Evolutionary conservation across 306 rosid species (phyloP), one percentile per base, ranked within the genome.

Genomic region (Prinsepia uniflora): DNA sequence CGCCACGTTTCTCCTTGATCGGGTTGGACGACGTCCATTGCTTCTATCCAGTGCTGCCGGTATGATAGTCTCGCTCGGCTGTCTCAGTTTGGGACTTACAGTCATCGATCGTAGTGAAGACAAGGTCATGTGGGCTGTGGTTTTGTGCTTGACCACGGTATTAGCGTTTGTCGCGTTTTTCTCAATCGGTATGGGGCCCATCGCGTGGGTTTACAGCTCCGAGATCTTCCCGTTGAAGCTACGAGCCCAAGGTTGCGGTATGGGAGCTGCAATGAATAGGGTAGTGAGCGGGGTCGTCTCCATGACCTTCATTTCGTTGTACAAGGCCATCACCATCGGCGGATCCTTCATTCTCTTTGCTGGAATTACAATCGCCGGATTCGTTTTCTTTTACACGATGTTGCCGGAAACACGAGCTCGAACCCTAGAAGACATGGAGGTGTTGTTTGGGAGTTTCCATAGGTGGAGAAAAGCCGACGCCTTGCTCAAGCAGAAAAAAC

Each of bases 151-250:
- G 4, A 54, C 88, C 0, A 83, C 75, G 19, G 89, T 86, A 3
- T 34, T 90, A 12, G 19, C 76, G 1, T 81, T 59, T 70, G 97
- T 88, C 8, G 96, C 90, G 0, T 71, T 80, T 5, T 93, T 88
- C 69, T 90, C 98, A 0, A 88, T 93, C 0, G 98, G 98, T 6
- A 75, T 88, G 69, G 98, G 98, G 0, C 98, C 98, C 62, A 87
- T 90, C 57, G 62, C 92, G 1, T 83, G 86, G 89, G 96, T 93
- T 1, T 92, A 92, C 62, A 84, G 89, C 56, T 74, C 96, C 0
- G 96, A 93, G 82, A 76, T 88, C 0, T 87, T 93, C 15, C 97
- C 97, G 41, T 70, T 93, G 83, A 79, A 64, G 90, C 75, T 93
- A 22, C 82, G 98, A 4, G 96, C 98, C 0, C 96, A 85, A 11